These are phyloP conservation scores for Stentor roeselii DNA, from an alignment of 73 alveolate species.

Conservation along the genomic window DNA sequence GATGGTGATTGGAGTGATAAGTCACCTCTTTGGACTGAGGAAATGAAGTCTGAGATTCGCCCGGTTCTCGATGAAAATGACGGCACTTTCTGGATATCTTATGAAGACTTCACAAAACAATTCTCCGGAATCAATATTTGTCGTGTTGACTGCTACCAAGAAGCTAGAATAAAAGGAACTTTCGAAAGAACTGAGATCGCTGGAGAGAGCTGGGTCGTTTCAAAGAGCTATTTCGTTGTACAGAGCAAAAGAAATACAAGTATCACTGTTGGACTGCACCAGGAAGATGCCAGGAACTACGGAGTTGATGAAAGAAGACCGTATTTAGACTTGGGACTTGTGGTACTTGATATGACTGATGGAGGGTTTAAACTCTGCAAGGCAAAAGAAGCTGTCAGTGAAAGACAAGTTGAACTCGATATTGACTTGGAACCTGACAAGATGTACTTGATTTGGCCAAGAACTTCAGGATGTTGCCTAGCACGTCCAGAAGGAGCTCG, in stretches of 20 bases:
- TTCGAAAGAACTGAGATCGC: slow-evolving; percentile 63
- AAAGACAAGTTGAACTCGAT: slow-evolving; percentile 75
- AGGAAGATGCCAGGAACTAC: slow-evolving; percentile 89
- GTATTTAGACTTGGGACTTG: slow-evolving; percentile 75
- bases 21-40: slow-evolving; percentile 79
- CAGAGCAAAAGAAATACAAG: slow-evolving; percentile 33
- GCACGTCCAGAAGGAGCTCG: slow-evolving; percentile 27
- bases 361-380: background rate
- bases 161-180: slow-evolving; percentile 86
- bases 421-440: slow-evolving; percentile 90
- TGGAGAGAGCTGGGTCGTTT: slow-evolving; percentile 37
- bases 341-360: slow-evolving; percentile 53
- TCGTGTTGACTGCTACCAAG: slow-evolving; percentile 80
- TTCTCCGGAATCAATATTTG: slow-evolving; percentile 75
- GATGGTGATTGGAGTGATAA: slow-evolving; percentile 93
- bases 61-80: slow-evolving; percentile 53
- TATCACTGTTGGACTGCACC: slow-evolving; percentile 68
- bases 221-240: slow-evolving; percentile 78
- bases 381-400: slow-evolving; percentile 29
- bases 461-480: slow-evolving; percentile 93
- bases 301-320: slow-evolving; percentile 80
- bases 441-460: slow-evolving; percentile 84
- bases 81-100: slow-evolving; percentile 85
- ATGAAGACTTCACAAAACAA: slow-evolving; percentile 70
- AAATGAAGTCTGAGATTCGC: slow-evolving; percentile 56